Conservation (phyloP, 805 yeast genomes). For the Kluyveromyces nonfermentans region DNA sequence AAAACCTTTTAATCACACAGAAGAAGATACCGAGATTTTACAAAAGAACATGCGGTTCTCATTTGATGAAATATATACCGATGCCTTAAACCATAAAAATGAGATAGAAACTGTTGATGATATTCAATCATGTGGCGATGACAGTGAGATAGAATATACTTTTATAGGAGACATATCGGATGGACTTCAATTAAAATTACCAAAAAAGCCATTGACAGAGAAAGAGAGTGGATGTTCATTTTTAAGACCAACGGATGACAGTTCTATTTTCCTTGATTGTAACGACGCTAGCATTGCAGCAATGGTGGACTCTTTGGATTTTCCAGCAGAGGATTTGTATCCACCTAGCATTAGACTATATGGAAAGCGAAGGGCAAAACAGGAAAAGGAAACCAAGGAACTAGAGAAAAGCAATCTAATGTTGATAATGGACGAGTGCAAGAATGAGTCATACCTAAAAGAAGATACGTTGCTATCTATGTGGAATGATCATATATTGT, state of each 20-base stretch:
- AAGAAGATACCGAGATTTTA: neutral
- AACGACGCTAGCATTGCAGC: neutral
- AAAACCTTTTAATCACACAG: neutral
- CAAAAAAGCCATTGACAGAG: constrained; percentile 5
- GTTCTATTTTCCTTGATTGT: neutral
- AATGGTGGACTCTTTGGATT: neutral
- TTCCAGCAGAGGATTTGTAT: neutral
- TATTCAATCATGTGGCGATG: neutral
- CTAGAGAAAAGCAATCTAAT: constrained; percentile 3
- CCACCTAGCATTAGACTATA: neutral
- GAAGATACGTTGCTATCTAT: neutral
- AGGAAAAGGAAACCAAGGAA: neutral
- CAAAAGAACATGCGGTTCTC: constrained; percentile 11
- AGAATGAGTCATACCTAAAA: constrained; percentile 4
- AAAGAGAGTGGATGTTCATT: neutral
- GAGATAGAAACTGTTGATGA: constrained; percentile 6
- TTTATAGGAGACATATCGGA: constrained; percentile 12
- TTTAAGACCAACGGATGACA: neutral
- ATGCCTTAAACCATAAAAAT: neutral
- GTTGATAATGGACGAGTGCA: constrained; percentile 5
- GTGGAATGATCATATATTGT: neutral
- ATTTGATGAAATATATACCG: constrained; percentile 11
- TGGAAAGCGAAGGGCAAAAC: neutral
- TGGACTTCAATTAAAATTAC: constrained; percentile 12
- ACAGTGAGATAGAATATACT: constrained; percentile 7